phyloP scores from a whole-genome alignment of 208 protist species.

The Wallacemonas rigidus region DNA sequence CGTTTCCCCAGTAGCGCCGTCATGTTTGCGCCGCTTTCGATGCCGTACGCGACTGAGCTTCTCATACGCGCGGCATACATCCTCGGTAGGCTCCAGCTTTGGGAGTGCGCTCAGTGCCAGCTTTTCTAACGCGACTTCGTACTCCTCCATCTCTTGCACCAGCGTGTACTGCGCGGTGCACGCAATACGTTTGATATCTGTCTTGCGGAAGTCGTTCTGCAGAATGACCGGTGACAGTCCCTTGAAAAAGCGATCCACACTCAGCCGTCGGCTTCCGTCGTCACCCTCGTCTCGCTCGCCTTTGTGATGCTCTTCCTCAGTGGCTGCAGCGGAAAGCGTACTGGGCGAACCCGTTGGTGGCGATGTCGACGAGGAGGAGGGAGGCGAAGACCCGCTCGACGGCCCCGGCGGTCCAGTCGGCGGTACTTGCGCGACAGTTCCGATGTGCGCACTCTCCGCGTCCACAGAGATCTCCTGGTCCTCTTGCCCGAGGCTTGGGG shows the following conservation, averaged over 20 bases:
- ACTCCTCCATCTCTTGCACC: conserved; percentile 20
- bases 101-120: neutral
- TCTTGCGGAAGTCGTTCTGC: conserved; percentile 47
- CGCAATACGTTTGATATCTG: conserved; percentile 53
- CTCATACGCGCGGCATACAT: conserved; percentile 4
- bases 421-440: neutral
- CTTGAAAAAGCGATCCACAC: conserved; percentile 4
- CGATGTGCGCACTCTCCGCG: neutral
- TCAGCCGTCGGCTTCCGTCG: too few relatives aligned
- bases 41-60: neutral
- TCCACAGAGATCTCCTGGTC: neutral
- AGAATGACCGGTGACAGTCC: conserved; percentile 47
- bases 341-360: too few relatives aligned
- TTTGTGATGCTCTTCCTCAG: too few relatives aligned
- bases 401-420: neutral
- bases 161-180: conserved; percentile 34
- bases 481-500: too few relatives aligned
- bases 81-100: neutral
- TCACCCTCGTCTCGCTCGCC: too few relatives aligned
- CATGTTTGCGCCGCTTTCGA: neutral
- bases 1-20: neutral
- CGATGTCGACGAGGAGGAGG: neutral
- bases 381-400: neutral
- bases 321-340: too few relatives aligned
- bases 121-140: conserved; percentile 4